phyloP scores from a whole-genome alignment of 2,329 filamentous ascomycete genomes.

The Ophiostoma montium region DNA sequence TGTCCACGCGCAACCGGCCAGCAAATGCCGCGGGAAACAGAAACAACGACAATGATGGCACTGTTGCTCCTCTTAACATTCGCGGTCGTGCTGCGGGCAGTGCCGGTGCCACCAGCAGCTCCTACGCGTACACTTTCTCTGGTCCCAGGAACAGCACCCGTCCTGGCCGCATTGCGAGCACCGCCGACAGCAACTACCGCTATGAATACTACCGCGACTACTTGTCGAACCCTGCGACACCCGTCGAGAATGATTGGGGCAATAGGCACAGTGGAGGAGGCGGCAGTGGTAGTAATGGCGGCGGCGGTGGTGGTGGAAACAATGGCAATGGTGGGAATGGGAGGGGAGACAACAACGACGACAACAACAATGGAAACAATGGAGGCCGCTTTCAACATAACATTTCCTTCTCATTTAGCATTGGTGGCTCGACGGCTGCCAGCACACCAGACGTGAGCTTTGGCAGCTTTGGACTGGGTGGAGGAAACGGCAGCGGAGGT shows the following conservation, averaged over 20 bases:
- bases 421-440: neutral
- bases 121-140: neutral
- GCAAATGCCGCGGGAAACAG: neutral
- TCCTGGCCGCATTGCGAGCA: constrained; percentile 1
- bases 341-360: neutral
- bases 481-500: neutral
- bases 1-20: constrained; percentile 2
- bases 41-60: neutral
- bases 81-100: neutral
- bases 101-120: constrained; percentile 1
- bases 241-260: neutral
- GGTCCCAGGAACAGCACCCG: neutral
- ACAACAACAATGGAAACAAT: neutral
- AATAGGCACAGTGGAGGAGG: neutral
- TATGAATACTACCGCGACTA: constrained; percentile 10
- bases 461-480: neutral
- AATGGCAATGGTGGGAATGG: neutral
- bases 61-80: neutral
- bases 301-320: neutral
- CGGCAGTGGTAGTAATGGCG: neutral
- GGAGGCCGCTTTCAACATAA: neutral
- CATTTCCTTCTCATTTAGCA: neutral
- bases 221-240: constrained; percentile 5
- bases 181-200: constrained; percentile 6
- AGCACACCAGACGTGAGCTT: neutral